Evolutionary conservation across 208 protist genomes (phyloP).

Genomic region (Crithidia mellificae): DNA sequence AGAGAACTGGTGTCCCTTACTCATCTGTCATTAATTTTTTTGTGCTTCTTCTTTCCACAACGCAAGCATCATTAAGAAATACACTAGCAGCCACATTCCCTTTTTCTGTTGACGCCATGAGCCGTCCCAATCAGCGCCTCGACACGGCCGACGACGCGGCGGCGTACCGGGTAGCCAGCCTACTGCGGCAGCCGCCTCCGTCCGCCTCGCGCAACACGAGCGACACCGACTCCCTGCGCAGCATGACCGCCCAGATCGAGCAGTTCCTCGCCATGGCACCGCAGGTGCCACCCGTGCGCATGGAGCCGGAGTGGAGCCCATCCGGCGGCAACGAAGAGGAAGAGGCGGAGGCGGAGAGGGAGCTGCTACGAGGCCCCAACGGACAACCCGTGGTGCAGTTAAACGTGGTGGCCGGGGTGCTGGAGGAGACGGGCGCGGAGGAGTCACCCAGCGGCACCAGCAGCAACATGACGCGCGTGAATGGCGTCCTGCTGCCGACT

Average conservation of each 20-base stretch:
- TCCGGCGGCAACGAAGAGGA: neutral
- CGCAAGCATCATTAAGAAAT: too few species aligned
- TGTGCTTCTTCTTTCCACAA: too few species aligned
- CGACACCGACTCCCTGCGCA: constrained; percentile 38
- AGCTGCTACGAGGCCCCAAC: neutral
- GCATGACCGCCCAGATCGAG: constrained; percentile 54
- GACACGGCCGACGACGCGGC: constrained; percentile 12
- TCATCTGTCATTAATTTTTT: too few species aligned
- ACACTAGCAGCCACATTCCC: too few species aligned
- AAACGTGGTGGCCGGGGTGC: constrained; percentile 81
- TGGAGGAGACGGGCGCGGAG: constrained; percentile 43
- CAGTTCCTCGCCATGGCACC: constrained; percentile 54
- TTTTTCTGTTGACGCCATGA: constrained; percentile 22
- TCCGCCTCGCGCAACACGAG: neutral
- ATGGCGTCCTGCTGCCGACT: constrained; percentile 75
- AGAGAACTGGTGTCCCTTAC: too few species aligned
- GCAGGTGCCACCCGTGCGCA: constrained; percentile 49
- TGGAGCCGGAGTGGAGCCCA: constrained; percentile 42
- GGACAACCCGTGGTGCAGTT: constrained; percentile 54
- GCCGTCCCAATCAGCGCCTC: constrained; percentile 11
- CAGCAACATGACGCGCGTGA: constrained; percentile 15
- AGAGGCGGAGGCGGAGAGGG: neutral
- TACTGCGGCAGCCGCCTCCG: constrained; percentile 27
- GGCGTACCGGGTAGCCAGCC: constrained; percentile 39
- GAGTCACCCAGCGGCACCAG: too few species aligned